Evolutionary conservation across 2,329 filamentous ascomycete species (phyloP).

Genomic region (Aspergillus hiratsukae): DNA sequence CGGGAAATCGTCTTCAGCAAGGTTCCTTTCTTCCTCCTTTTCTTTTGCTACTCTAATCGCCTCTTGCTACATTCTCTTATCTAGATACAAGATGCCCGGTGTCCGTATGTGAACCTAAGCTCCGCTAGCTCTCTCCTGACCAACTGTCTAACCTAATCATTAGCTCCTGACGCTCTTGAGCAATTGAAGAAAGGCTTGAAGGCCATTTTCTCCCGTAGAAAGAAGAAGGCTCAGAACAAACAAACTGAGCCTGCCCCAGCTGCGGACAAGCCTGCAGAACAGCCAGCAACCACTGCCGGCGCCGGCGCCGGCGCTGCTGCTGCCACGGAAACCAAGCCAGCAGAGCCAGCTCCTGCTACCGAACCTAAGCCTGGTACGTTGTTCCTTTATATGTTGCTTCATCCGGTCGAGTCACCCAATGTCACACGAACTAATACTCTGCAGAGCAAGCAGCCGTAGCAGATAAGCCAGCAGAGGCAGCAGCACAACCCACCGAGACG

Average conservation of each 20-base stretch:
- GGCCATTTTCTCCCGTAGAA: conserved; percentile 29
- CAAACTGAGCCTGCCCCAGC: conserved; percentile 8
- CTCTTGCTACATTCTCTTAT: background rate
- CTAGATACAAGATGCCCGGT: conserved; percentile 24
- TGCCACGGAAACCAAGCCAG: background rate
- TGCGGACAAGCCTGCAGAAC: conserved; percentile 10
- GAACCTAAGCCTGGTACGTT: conserved; percentile 15
- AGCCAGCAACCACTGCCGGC: conserved; percentile 6
- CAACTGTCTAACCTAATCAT: background rate
- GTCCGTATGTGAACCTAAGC: conserved; percentile 25
- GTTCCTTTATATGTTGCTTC: background rate
- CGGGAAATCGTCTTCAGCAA: background rate
- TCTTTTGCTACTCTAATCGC: background rate
- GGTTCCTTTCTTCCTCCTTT: background rate
- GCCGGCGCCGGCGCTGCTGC: conserved; percentile 7
- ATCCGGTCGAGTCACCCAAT: background rate
- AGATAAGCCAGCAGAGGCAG: conserved; percentile 10
- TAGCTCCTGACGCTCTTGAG: conserved; percentile 29
- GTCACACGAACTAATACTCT: background rate
- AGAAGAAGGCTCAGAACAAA: conserved; percentile 16
- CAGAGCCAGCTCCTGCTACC: conserved; percentile 4
- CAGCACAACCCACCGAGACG: conserved; percentile 3
- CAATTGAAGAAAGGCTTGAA: conserved; percentile 33
- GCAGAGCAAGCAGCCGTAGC: conserved; percentile 4
- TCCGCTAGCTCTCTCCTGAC: background rate